Percentiles rank a stretch among this genome's conserved stretches.
phyloP scores from a whole-genome alignment of 768 basidiomycete species.

The Tephrocybe sp. region DNA sequence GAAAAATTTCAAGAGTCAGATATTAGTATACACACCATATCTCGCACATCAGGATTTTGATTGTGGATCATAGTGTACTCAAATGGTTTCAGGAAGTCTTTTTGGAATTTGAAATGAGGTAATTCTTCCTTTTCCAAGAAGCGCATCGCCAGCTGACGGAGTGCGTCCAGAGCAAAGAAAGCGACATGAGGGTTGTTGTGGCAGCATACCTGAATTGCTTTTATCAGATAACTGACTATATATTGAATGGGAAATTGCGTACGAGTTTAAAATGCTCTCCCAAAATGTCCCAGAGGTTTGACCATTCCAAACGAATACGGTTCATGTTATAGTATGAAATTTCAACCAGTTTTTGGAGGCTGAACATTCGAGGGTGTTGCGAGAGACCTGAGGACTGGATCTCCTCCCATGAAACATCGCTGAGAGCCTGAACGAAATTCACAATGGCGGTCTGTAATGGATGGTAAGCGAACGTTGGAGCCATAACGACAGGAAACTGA shows the following conservation, averaged over 20 bases:
- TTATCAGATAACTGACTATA: slow-evolving; percentile 1
- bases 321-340: slow-evolving; percentile 99
- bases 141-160: slow-evolving; percentile 95
- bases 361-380: slow-evolving; percentile 92
- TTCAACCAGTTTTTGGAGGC: slow-evolving; percentile 95
- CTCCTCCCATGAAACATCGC: slow-evolving; percentile 98
- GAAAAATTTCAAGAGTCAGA: neutral
- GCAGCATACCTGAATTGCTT: slow-evolving; percentile 78
- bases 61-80: slow-evolving; percentile 98
- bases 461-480: slow-evolving; percentile 8
- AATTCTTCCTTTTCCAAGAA: slow-evolving; percentile 99
- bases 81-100: slow-evolving; percentile 97
- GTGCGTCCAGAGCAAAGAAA: slow-evolving; percentile 94
- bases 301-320: slow-evolving; percentile 97
- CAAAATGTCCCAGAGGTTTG: slow-evolving; percentile 94
- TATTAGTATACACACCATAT: slow-evolving; percentile 63
- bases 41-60: slow-evolving; percentile 90
- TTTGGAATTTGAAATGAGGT: slow-evolving; percentile 98
- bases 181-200: slow-evolving; percentile 96
- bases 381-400: slow-evolving; percentile 96
- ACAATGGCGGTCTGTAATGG: slow-evolving; percentile 83
- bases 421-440: slow-evolving; percentile 93
- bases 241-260: slow-evolving; percentile 16
- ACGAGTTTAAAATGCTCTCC: slow-evolving; percentile 99
- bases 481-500: slow-evolving; percentile 38